A percentile compares a stretch with the other conserved stretches of the same genome.
phyloP scores from a whole-genome alignment of 768 basidiomycete genomes.

The Lentinula edodes region DNA sequence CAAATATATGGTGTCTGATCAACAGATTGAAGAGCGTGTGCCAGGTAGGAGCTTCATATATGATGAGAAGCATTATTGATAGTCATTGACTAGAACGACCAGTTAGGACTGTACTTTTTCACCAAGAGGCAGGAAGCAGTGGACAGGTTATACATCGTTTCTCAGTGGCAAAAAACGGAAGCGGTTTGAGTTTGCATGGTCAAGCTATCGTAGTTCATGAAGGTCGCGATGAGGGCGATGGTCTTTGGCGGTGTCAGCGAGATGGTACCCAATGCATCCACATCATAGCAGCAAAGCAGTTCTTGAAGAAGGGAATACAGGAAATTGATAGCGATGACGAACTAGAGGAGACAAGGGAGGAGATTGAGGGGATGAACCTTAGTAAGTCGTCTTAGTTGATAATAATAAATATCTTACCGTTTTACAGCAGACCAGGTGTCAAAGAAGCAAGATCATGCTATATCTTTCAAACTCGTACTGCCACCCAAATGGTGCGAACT shows the following conservation, averaged over 20 bases:
- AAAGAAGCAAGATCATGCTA: neutral
- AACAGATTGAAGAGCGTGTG: neutral
- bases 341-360: neutral
- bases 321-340: neutral
- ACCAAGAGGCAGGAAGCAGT: neutral
- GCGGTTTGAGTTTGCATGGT: neutral
- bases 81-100: no score
- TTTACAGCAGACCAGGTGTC: neutral
- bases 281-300: neutral
- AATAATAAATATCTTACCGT: no score
- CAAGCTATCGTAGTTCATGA: neutral
- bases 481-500: neutral
- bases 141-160: neutral
- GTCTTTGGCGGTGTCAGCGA: neutral
- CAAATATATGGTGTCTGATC: neutral
- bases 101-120: neutral
- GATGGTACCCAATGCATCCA: neutral
- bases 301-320: neutral
- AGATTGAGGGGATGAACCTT: neutral
- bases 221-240: neutral
- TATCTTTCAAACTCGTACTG: neutral
- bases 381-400: neutral
- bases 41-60: neutral
- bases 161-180: neutral
- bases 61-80: no score